These are phyloP conservation scores for Parastagonospora avenae DNA, from an alignment of 2,329 filamentous ascomycete genomes.

Conservation along the genomic window DNA sequence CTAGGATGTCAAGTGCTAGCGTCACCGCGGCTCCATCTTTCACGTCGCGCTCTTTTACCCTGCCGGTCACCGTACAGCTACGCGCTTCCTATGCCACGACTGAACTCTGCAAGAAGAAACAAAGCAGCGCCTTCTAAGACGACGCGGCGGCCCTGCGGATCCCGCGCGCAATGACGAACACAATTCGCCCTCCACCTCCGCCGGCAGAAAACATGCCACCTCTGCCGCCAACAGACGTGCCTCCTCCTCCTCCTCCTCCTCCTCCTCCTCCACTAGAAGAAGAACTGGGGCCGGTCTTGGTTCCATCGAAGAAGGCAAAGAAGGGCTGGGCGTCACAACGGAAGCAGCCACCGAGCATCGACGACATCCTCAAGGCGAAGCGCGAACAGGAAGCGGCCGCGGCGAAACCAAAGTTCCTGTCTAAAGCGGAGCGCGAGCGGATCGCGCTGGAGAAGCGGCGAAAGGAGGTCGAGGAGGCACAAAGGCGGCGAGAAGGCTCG, in stretches of 20 bases:
- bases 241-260: constrained; percentile 23
- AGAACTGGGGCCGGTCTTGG: constrained; percentile 28
- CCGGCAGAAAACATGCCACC: constrained; percentile 20
- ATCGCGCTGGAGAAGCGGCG: constrained; percentile 77
- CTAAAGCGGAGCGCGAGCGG: constrained; percentile 80
- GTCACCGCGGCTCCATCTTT: constrained; percentile 10
- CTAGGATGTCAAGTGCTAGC: constrained; percentile 3
- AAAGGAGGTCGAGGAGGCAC: constrained; percentile 69
- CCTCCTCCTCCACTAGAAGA: constrained; percentile 30
- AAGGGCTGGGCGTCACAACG: constrained; percentile 59
- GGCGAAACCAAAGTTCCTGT: constrained; percentile 85
- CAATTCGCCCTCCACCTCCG: constrained; percentile 16
- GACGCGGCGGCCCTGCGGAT: neutral
- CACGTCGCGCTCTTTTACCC: constrained; percentile 3
- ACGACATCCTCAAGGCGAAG: constrained; percentile 84
- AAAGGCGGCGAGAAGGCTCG: constrained; percentile 56
- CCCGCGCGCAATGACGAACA: constrained; percentile 2
- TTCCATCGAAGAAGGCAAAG: constrained; percentile 53
- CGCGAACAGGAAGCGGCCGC: constrained; percentile 83
- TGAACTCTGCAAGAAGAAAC: neutral
- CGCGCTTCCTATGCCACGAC: neutral
- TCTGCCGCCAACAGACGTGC: constrained; percentile 19
- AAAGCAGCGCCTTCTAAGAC: neutral
- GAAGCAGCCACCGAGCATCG: constrained; percentile 72
- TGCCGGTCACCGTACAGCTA: no score